phyloP scores from a whole-genome alignment of 2,329 filamentous ascomycete genomes.

The Fusarium sp. region DNA sequence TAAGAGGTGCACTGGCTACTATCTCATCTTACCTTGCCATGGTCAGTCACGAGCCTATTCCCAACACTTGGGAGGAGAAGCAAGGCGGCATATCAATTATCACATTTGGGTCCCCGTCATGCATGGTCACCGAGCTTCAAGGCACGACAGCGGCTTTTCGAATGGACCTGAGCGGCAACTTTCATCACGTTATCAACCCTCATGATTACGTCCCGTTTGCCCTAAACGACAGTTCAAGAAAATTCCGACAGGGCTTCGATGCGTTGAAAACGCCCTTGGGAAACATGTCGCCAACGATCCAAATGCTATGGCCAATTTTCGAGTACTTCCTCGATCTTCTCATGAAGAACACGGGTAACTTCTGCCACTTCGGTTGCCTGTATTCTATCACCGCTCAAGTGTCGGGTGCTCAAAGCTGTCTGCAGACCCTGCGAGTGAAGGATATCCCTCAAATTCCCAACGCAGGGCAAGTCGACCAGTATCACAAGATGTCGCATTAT shows the following conservation, averaged over 20 bases:
- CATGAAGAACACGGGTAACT: background rate
- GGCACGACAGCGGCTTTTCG: background rate
- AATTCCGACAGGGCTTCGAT: background rate
- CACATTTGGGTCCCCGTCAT: background rate
- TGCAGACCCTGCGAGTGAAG: background rate
- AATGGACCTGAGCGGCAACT: background rate
- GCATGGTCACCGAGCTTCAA: background rate
- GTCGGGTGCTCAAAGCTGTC: background rate
- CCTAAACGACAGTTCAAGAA: background rate
- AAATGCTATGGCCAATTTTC: conserved; percentile 6
- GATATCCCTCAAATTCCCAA: background rate
- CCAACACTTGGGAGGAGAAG: background rate
- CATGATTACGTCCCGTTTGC: conserved; percentile 7
- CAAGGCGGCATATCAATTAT: background rate
- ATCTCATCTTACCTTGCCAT: background rate
- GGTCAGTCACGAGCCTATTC: background rate
- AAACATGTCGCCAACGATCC: background rate
- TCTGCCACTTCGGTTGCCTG: conserved; percentile 2
- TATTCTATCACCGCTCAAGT: background rate
- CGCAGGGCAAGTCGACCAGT: background rate
- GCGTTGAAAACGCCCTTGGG: background rate
- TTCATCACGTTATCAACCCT: background rate
- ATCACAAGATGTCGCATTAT: conserved; percentile 6
- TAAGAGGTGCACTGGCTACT: background rate
- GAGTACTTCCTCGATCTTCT: background rate